Base-by-base conservation (phyloP, 2,329 filamentous ascomycete genomes). In the Beauveria sp. region DNA sequence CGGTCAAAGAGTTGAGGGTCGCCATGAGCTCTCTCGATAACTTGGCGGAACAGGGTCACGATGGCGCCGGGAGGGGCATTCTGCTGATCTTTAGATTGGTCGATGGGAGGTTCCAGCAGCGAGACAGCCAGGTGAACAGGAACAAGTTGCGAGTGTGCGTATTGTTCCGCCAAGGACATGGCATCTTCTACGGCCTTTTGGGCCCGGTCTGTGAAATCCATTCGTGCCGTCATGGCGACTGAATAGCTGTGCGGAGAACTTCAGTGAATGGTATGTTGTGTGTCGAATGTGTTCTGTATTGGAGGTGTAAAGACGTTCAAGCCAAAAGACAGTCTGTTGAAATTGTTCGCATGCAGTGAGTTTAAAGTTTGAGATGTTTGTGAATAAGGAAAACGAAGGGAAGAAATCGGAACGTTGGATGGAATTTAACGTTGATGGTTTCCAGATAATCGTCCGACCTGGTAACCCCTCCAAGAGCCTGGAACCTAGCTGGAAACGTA, bases 201-300 rank as follows among this genome's bases (percentile, higher is more conserved):
- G 67, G 91, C 95, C 77, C 90, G 83, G 77, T 98, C 93, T 67
- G 95, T 99, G 74, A 97, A 97, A 73, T 96, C 88, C 87, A 93
- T 91, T 70, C 87, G 85, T 58, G 87, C 84, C 75, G 83, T 84
- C 89, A 92, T 91, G 67, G 67, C 84, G 72, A 53, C 26, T 67
- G 62, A 62, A 65, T 53, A 63, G 58, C 64, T 59, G 31, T 50
- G 52, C 54, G 34, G 46, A 34, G 16, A 14, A n/a, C 26, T 8
- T 50, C 14, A 16, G 45, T 1, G 6, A 7, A 40, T 28, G 3
- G 18, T 48, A 34, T 60, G 52, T 49, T 14, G 26, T 49, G 31
- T 28, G 31, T 34, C 40, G 31, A 50, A 14, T 38, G 14, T 38
- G 34, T 38, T 34, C 34, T 38, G 34, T 38, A 38, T 38, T 38